These are phyloP conservation scores for Acanthamoeba sp. DNA, from an alignment of 208 protist genomes.

Conservation along the genomic window DNA sequence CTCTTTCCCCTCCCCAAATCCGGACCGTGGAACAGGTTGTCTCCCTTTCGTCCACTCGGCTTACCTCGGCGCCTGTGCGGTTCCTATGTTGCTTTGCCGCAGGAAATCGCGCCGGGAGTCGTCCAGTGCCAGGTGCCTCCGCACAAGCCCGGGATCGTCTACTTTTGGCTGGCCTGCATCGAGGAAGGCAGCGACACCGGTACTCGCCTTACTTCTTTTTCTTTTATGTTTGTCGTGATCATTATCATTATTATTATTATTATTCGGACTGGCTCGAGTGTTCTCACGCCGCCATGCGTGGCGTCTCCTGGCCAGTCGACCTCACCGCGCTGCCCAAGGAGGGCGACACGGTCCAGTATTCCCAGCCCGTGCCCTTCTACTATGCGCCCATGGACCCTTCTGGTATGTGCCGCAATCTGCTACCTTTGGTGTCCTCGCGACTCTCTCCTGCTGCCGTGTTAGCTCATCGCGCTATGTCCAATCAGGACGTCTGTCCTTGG, in stretches of 20 bases:
- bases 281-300: too few relatives aligned
- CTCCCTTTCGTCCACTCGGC: not conserved
- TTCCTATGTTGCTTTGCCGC: not conserved
- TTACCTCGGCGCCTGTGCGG: too few relatives aligned
- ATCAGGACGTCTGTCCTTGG: constrained; percentile 60
- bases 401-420: not conserved
- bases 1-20: too few relatives aligned
- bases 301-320: too few relatives aligned
- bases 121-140: constrained; percentile 54
- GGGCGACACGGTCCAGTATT: constrained; percentile 61
- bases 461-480: not conserved
- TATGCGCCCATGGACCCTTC: constrained; percentile 67
- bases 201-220: not conserved
- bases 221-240: not conserved
- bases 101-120: constrained; percentile 63
- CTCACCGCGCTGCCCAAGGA: constrained; percentile 65
- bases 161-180: constrained; percentile 74
- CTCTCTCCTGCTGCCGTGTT: not conserved
- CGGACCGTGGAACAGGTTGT: too few relatives aligned
- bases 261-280: not conserved
- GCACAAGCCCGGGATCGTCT: constrained; percentile 73
- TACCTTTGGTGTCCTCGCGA: too few relatives aligned
- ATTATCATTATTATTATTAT: too few relatives aligned
- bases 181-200: constrained; percentile 49
- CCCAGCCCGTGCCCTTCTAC: constrained; percentile 70